Conservation (phyloP, 2,329 filamentous ascomycete species). For the Lasiodiplodia gonubiensis region DNA sequence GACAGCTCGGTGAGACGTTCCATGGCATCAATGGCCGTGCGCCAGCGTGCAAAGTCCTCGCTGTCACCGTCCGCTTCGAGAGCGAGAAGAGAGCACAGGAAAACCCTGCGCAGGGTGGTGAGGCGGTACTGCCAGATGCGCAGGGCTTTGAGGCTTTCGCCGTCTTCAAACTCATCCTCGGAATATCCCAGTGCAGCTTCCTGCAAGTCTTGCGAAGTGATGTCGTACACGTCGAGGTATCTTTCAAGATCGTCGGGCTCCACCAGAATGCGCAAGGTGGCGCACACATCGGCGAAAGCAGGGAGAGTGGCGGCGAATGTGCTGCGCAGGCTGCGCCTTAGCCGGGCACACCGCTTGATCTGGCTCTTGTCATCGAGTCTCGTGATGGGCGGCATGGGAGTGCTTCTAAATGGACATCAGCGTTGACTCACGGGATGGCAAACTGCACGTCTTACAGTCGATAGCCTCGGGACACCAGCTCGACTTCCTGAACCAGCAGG, state of each 20-base stretch:
- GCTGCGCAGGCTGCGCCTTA: constrained; percentile 76
- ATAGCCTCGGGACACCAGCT: constrained; percentile 90
- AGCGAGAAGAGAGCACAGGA: constrained; percentile 87
- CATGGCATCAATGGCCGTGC: constrained; percentile 76
- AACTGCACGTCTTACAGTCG: constrained; percentile 65
- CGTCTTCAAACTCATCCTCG: constrained; percentile 73
- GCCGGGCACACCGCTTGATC: constrained; percentile 75
- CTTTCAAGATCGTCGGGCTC: constrained; percentile 84
- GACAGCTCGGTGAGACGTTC: constrained; percentile 68
- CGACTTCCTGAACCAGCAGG: constrained; percentile 90
- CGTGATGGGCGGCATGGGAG: constrained; percentile 88
- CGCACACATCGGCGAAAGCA: constrained; percentile 73
- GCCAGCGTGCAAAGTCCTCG: constrained; percentile 79
- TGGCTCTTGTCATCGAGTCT: constrained; percentile 85
- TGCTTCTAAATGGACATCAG: constrained; percentile 65
- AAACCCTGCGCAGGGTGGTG: constrained; percentile 79
- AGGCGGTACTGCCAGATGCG: constrained; percentile 71
- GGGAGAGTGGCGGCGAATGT: constrained; percentile 73
- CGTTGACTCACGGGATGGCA: constrained; percentile 32
- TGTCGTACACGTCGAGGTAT: constrained; percentile 76
- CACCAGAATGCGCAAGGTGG: constrained; percentile 72
- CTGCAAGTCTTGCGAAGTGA: constrained; percentile 53
- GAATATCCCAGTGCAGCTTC: constrained; percentile 61
- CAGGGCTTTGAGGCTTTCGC: constrained; percentile 78
- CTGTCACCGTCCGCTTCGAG: constrained; percentile 81